Conservation (phyloP, 306 rosid species). For the Boehmeria nivea region DNA sequence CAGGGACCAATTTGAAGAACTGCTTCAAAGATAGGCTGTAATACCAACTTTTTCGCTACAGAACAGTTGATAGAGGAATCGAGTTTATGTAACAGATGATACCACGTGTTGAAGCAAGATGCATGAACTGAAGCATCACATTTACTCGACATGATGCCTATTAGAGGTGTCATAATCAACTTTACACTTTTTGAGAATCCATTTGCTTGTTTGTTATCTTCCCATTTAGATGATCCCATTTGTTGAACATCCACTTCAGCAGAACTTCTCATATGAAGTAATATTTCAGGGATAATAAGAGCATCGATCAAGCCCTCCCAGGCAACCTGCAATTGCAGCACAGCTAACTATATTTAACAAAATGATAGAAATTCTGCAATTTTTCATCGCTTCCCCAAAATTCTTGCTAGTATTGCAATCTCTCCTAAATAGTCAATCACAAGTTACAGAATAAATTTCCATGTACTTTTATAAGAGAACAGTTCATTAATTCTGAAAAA, state of each 20-base stretch:
- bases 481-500: too few relatives aligned
- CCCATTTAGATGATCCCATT: constrained; percentile 18
- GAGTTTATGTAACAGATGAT: constrained; percentile 66
- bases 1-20: constrained; percentile 55
- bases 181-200: constrained; percentile 58
- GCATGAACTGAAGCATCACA: constrained; percentile 58
- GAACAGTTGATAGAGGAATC: constrained; percentile 52
- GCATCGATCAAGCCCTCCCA: constrained; percentile 91
- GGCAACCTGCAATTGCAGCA: constrained; percentile 48
- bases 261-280: constrained; percentile 27
- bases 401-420: background rate
- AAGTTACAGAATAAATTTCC: background rate
- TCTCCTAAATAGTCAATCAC: background rate
- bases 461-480: too few relatives aligned
- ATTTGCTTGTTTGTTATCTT: constrained; percentile 31
- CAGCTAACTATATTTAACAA: constrained; percentile 1
- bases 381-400: too few relatives aligned
- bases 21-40: constrained; percentile 59
- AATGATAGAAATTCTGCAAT: too few relatives aligned
- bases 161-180: constrained; percentile 81
- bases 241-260: constrained; percentile 23
- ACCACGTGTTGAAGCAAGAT: constrained; percentile 81
- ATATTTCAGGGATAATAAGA: constrained; percentile 42
- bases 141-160: constrained; percentile 57
- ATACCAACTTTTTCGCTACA: constrained; percentile 37